Conservation (phyloP, 2,329 filamentous ascomycete species). For the Trichoderma aggressivum region DNA sequence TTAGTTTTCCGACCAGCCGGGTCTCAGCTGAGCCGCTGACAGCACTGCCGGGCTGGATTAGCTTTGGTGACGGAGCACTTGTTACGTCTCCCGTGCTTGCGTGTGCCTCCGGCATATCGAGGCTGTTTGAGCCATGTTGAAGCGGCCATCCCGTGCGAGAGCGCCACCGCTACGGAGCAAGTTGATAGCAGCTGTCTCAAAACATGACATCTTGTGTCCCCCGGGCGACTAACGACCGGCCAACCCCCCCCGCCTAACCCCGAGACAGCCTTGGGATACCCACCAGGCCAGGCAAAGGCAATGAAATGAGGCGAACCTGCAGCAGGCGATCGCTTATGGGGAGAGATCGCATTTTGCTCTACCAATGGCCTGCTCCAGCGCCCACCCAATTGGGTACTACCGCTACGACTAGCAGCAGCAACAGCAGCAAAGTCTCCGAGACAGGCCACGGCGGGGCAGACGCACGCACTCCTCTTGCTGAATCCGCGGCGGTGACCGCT, state of each 20-base stretch:
- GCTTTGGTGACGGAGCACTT: neutral
- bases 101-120: neutral
- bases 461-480: neutral
- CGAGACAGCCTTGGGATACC: neutral
- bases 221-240: neutral
- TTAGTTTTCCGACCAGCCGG: slow-evolving; percentile 9
- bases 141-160: neutral
- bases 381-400: neutral
- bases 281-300: neutral
- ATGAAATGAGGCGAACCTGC: slow-evolving; percentile 5
- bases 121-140: neutral
- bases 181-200: neutral
- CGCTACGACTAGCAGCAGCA: neutral
- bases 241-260: neutral
- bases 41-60: slow-evolving; percentile 5
- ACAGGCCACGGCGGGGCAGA: slow-evolving; percentile 4
- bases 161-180: neutral
- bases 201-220: neutral
- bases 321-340: slow-evolving; percentile 11
- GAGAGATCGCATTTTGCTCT: slow-evolving; percentile 8
- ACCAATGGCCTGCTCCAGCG: neutral
- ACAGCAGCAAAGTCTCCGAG: slow-evolving; percentile 12
- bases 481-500: neutral
- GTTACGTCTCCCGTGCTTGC: neutral
- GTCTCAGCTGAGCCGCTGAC: slow-evolving; percentile 14